Base-by-base conservation (phyloP, 345 rosid species). In the Moricandia moricandioides region DNA sequence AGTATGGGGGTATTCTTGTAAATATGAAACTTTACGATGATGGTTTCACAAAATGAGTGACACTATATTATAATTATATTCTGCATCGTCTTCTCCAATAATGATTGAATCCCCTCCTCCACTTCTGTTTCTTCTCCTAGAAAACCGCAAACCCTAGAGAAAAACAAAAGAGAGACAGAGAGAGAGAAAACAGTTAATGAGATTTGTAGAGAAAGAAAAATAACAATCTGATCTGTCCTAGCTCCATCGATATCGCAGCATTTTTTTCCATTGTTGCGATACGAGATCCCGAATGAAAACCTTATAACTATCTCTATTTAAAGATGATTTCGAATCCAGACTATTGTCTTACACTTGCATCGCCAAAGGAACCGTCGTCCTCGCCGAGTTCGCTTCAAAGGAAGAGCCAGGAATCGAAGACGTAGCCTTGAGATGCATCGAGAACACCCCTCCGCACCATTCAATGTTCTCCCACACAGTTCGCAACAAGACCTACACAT, bases 391-490 rank as follows among this genome's bases (percentile, higher is more conserved):
- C 77, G 82, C 73, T 3, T 77, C 86, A 12, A 80, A 79, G 43
- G 85, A 85, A 27, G 89, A 90, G 45, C 77, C 86, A 13, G 92
- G 83, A 26, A 85, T 95, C 72, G 84, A 75, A 74, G 65, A 71
- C 14, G 45, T 88, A 34, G 97, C 88, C 4, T 76, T 58, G n/a
- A 11, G 77, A 82, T 95, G 97, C 85, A 80, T 92, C 70, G 84
- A 84, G 65, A 81, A 72, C 24, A 73, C 97, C 65, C 99, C 99
- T 34, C 84, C 79, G 0, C 65, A 83, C 74, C 98, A 94, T 85
- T 83, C 92, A 4, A 43, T 72, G 60, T 94, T 94, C 80, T 88
- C 90, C 35, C 97, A 91, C 27, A 88, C 99, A 16, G 79, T 71
- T 60, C 69, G 74, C 30, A 52, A 79, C 11, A 83, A 82, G 72